Conservation (phyloP, 2,329 filamentous ascomycete species). For the Acrodontium crateriforme region DNA sequence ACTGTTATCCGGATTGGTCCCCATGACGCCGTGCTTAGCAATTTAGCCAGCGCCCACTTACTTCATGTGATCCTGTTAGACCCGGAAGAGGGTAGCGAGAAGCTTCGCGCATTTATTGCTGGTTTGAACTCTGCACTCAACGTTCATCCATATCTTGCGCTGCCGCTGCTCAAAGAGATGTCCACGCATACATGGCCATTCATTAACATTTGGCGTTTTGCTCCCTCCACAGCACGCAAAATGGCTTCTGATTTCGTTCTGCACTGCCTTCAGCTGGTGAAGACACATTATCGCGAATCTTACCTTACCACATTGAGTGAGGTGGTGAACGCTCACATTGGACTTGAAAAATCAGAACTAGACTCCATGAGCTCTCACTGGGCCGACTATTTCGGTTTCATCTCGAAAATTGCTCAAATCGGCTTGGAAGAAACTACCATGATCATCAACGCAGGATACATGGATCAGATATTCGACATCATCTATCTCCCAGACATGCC, state of each 20-base stretch:
- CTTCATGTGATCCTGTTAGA: slow-evolving; percentile 1
- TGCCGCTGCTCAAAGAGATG: background rate
- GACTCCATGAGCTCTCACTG: slow-evolving; percentile 2
- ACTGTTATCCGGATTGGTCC: background rate
- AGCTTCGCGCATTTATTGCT: background rate
- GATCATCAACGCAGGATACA: slow-evolving; percentile 5
- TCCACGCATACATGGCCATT: too few species aligned
- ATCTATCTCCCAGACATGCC: slow-evolving; percentile 2
- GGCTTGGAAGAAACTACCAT: slow-evolving; percentile 6
- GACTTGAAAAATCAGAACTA: too few species aligned
- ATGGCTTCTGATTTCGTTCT: slow-evolving; percentile 1
- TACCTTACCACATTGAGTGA: slow-evolving; percentile 1
- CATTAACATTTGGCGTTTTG: background rate
- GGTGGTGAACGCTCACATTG: slow-evolving; percentile 1
- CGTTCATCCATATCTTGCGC: background rate
- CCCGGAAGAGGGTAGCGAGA: background rate
- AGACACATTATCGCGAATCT: slow-evolving; percentile 1
- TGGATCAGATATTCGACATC: slow-evolving; percentile 6
- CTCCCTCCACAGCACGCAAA: background rate
- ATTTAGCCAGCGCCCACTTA: background rate
- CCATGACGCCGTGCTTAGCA: background rate
- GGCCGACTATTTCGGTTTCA: slow-evolving; percentile 9
- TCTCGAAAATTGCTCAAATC: slow-evolving; percentile 4
- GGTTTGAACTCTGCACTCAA: slow-evolving; percentile 1
- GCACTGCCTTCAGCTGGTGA: slow-evolving; percentile 2